phyloP scores from a whole-genome alignment of 2,329 filamentous ascomycete species.

The Alternaria incomplexa region DNA sequence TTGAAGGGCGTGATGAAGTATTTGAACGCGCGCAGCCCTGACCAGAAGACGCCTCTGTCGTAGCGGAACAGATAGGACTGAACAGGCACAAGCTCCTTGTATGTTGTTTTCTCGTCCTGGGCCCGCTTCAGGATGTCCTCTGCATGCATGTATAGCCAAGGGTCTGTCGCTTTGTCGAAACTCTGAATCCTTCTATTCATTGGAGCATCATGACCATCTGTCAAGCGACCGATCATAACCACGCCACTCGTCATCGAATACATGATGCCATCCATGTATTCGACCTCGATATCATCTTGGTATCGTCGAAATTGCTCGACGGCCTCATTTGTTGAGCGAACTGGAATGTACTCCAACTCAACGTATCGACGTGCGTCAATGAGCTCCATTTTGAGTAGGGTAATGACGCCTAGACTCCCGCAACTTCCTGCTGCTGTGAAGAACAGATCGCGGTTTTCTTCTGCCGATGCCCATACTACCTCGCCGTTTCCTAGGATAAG shows the following conservation, averaged over 20 bases:
- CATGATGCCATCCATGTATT: slow-evolving; percentile 75
- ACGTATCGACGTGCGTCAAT: slow-evolving; percentile 63
- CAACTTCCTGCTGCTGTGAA: slow-evolving; percentile 64
- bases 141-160: slow-evolving; percentile 78
- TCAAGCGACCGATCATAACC: slow-evolving; percentile 66
- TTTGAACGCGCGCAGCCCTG: slow-evolving; percentile 64
- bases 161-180: slow-evolving; percentile 67
- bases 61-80: slow-evolving; percentile 66
- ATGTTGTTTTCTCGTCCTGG: slow-evolving; percentile 7
- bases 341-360: slow-evolving; percentile 66
- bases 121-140: slow-evolving; percentile 40
- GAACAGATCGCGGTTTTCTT: slow-evolving; percentile 61
- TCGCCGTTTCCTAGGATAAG: slow-evolving; percentile 67
- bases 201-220: slow-evolving; percentile 49
- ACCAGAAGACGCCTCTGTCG: slow-evolving; percentile 71
- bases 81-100: slow-evolving; percentile 54
- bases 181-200: slow-evolving; percentile 43
- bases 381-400: slow-evolving; percentile 65
- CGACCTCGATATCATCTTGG: slow-evolving; percentile 51
- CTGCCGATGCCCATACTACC: slow-evolving; percentile 55
- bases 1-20: slow-evolving; percentile 69
- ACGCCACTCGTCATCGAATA: slow-evolving; percentile 63
- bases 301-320: slow-evolving; percentile 58
- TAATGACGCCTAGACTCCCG: slow-evolving; percentile 67
- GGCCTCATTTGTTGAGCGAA: slow-evolving; percentile 57